These are phyloP conservation scores for Thymus mandschuricus DNA, from an alignment of 257 asterid genomes.

Conservation along the genomic window DNA sequence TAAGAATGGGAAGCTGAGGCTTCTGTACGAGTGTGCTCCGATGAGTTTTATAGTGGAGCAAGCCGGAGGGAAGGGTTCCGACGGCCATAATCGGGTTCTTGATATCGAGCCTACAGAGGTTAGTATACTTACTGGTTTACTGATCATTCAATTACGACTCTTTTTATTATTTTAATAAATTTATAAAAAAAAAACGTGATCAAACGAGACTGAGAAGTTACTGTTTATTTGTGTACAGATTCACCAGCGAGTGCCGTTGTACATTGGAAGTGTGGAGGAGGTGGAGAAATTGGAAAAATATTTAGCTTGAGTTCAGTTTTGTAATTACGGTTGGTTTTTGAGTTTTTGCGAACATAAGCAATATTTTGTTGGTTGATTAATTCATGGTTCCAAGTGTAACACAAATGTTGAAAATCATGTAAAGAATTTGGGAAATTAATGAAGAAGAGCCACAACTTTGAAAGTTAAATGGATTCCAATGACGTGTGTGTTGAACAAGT, in stretches of 20 bases:
- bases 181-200: too few species aligned
- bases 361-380: not conserved
- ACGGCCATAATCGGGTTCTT: conserved; percentile 74
- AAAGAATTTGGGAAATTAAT: conserved; percentile 27
- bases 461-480: too few species aligned
- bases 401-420: conserved; percentile 14
- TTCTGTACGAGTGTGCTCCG: conserved; percentile 95
- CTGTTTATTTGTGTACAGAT: conserved; percentile 46
- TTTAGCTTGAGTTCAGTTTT: conserved; percentile 47
- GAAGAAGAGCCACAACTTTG: not conserved
- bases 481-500: too few species aligned
- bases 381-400: conserved; percentile 20
- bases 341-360: not conserved
- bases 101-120: conserved; percentile 92
- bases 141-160: too few species aligned
- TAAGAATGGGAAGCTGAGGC: conserved; percentile 88
- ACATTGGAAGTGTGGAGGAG: conserved; percentile 87
- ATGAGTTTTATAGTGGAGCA: conserved; percentile 96
- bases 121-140: not conserved
- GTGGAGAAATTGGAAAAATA: conserved; percentile 90
- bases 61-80: conserved; percentile 96
- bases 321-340: conserved; percentile 23
- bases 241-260: conserved; percentile 86
- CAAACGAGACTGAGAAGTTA: too few species aligned
- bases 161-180: too few species aligned